These are phyloP conservation scores for Yamadazyma endophytica DNA, from an alignment of 805 yeast species.

Conservation along the genomic window DNA sequence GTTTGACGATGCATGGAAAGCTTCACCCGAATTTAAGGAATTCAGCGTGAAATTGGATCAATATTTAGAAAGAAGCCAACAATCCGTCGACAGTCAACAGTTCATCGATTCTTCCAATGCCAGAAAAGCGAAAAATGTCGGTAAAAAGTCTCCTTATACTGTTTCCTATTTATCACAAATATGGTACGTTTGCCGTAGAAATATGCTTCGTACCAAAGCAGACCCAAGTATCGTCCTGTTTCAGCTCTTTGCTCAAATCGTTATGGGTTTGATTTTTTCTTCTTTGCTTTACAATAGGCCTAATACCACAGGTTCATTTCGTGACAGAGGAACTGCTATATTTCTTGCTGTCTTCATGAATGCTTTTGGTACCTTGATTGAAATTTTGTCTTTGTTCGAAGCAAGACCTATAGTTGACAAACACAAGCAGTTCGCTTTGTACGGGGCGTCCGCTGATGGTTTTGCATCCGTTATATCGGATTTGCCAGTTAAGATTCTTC, in stretches of 20 bases:
- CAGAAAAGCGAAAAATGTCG: no score
- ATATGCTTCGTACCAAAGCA: constrained; percentile 51
- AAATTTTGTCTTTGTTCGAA: constrained; percentile 54
- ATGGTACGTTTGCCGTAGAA: constrained; percentile 49
- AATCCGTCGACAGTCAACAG: no score
- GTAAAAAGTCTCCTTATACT: constrained; percentile 32
- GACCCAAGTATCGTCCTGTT: constrained; percentile 54
- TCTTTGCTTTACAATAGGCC: constrained; percentile 55
- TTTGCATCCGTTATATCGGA: constrained; percentile 58
- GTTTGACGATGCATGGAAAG: constrained; percentile 55
- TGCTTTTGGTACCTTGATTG: constrained; percentile 58
- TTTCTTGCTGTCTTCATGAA: constrained; percentile 60
- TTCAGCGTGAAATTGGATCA: no score
- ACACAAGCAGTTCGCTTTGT: constrained; percentile 68
- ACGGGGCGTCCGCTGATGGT: constrained; percentile 74
- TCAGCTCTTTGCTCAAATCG: constrained; percentile 47
- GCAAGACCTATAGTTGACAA: constrained; percentile 65
- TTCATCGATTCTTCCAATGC: no score
- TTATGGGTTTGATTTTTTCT: constrained; percentile 57
- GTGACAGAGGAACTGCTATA: constrained; percentile 58
- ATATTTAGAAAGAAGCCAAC: no score
- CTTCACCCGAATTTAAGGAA: constrained; percentile 56
- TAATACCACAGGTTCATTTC: constrained; percentile 50
- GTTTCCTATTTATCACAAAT: constrained; percentile 49
- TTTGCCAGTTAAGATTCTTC: constrained; percentile 52